A percentile compares a stretch with the other conserved stretches of the same genome.
Conservation (phyloP, 768 basidiomycete species). For the Boletus reticulatus region DNA sequence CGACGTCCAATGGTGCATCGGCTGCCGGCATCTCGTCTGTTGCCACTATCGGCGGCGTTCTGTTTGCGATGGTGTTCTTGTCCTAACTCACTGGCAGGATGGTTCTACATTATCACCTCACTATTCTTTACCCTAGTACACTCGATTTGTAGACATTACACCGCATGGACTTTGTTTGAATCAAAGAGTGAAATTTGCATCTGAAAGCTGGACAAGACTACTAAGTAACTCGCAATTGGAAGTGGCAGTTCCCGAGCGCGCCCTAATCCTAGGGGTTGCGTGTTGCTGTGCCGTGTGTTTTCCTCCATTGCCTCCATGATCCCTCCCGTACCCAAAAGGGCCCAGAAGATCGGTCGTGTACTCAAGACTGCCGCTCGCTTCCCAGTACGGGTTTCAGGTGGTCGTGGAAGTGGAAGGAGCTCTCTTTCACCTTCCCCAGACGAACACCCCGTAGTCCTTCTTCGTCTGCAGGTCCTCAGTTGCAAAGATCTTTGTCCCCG, state of each 20-base stretch:
- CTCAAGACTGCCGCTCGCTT: slow-evolving; percentile 59
- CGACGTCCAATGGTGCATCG: slow-evolving; percentile 18
- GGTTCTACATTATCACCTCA: background rate
- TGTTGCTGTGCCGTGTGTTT: slow-evolving; percentile 10
- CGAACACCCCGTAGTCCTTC: slow-evolving; percentile 63
- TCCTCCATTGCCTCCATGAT: slow-evolving; percentile 14
- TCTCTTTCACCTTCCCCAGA: slow-evolving; percentile 48
- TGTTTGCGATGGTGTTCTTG: slow-evolving; percentile 35
- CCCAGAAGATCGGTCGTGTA: slow-evolving; percentile 54
- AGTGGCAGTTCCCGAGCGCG: background rate
- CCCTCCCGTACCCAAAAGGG: slow-evolving; percentile 39
- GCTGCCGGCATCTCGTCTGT: slow-evolving; percentile 28
- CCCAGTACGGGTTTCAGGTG: slow-evolving; percentile 45
- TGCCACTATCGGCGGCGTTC: slow-evolving; percentile 31
- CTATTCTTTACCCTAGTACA: background rate
- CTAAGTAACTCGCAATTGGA: background rate
- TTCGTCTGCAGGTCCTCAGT: slow-evolving; percentile 66
- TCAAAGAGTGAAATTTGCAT: no score
- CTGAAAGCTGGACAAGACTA: no score
- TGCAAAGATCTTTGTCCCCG: slow-evolving; percentile 62
- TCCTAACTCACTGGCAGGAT: slow-evolving; percentile 18
- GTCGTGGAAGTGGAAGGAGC: slow-evolving; percentile 37
- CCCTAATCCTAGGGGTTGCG: slow-evolving; percentile 11
- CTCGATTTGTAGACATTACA: background rate
- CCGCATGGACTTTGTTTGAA: background rate